Conservation (phyloP, 208 protist genomes). For the Leishmania turanica region DNA sequence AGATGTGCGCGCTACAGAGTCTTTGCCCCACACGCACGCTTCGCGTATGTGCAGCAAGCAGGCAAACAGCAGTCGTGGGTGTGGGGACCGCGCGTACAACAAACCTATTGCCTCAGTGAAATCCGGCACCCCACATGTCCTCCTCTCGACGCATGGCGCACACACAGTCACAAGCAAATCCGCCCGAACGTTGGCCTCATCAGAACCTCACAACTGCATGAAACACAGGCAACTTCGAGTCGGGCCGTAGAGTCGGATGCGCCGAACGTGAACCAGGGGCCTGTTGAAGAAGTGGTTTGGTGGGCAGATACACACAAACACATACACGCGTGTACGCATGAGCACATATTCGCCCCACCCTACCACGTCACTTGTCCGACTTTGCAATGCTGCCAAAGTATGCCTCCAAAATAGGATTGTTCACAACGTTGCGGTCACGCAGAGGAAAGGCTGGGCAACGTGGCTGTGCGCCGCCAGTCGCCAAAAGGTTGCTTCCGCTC, state of each 20-base stretch:
- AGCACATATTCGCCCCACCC: neutral
- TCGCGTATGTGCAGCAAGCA: neutral
- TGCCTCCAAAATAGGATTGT: slow-evolving; percentile 52
- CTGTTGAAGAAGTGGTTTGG: neutral
- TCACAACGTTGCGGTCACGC: slow-evolving; percentile 42
- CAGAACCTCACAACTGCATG: neutral
- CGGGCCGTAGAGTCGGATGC: neutral
- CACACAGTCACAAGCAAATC: neutral
- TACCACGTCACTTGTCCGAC: neutral
- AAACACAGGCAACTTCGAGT: neutral
- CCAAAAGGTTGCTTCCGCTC: slow-evolving; percentile 2
- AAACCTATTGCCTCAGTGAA: neutral
- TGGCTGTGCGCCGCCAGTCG: neutral
- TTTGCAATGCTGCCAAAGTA: slow-evolving; percentile 39
- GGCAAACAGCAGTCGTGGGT: neutral
- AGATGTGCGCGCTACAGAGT: slow-evolving; percentile 1
- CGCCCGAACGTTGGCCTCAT: neutral
- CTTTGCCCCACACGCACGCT: neutral
- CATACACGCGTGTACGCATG: neutral
- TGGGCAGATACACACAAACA: neutral
- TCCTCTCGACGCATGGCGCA: neutral
- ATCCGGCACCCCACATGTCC: neutral
- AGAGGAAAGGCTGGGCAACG: neutral
- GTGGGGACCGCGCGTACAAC: neutral
- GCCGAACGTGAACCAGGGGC: neutral